Percentiles rank a stretch among this genome's conserved stretches.
phyloP scores from a whole-genome alignment of 129 eudicot species.

The Flaveria sonorensis region DNA sequence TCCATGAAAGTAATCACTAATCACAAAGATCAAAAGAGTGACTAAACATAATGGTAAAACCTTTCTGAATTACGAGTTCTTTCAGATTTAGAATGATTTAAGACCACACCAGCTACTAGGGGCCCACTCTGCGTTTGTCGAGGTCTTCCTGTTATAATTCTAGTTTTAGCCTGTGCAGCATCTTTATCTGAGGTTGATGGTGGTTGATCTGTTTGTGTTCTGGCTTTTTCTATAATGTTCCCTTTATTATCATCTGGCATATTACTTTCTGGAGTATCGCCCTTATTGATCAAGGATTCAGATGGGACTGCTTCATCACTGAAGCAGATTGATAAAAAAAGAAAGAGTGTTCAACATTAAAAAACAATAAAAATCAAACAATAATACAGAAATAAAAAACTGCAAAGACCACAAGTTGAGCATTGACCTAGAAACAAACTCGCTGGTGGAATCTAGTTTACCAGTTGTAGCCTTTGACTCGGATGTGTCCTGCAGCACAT shows the following conservation, averaged over 20 bases:
- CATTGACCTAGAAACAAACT: slow-evolving; percentile 58
- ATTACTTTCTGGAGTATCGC: slow-evolving; percentile 46
- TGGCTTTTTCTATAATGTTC: slow-evolving; percentile 37
- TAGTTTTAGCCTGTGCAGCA: slow-evolving; percentile 49
- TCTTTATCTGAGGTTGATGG: slow-evolving; percentile 62
- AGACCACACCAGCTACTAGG: slow-evolving; percentile 67
- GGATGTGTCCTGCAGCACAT: slow-evolving; percentile 54
- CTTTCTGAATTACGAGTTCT: slow-evolving; percentile 67
- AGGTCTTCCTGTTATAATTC: slow-evolving; percentile 45
- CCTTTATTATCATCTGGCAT: slow-evolving; percentile 40
- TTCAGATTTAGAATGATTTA: slow-evolving; percentile 63
- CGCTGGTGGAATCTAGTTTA: slow-evolving; percentile 43
- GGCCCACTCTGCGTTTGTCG: slow-evolving; percentile 95
- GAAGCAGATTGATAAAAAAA: slow-evolving; percentile 8
- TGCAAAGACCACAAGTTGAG: background rate
- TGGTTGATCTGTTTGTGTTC: slow-evolving; percentile 45
- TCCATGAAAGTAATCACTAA: slow-evolving; percentile 9
- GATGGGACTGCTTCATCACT: slow-evolving; percentile 40
- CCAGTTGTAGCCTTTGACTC: slow-evolving; percentile 41
- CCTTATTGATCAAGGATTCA: slow-evolving; percentile 46
- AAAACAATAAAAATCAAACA: background rate
- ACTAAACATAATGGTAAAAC: slow-evolving; percentile 32
- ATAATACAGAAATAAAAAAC: background rate
- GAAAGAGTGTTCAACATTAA: background rate
- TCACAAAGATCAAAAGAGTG: background rate